A percentile compares a stretch with the other conserved stretches of the same genome.
Evolutionary conservation across 352 stramenopile species (phyloP).

Genomic region (Phytopythium boreale): DNA sequence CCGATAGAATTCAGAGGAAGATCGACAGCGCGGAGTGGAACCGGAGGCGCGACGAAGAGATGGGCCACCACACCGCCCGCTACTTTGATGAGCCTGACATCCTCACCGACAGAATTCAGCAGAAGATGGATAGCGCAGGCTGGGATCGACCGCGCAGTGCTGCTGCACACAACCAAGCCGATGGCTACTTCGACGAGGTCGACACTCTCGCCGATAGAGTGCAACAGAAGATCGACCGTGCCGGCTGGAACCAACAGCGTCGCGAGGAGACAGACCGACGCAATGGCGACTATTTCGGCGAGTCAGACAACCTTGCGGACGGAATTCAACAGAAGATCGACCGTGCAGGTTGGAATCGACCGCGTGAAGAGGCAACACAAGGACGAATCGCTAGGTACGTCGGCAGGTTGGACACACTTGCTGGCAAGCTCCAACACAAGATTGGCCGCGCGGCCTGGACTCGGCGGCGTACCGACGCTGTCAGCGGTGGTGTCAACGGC

Average conservation of each 20-base stretch:
- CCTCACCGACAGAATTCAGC: not conserved
- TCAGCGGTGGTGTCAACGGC: not conserved
- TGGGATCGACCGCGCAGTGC: not conserved
- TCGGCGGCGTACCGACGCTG: not conserved
- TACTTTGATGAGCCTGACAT: not conserved
- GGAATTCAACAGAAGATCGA: slow-evolving; percentile 1
- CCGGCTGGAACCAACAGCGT: not conserved
- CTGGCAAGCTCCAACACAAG: not conserved
- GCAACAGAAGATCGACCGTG: not conserved
- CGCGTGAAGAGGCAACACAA: not conserved
- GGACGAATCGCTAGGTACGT: not conserved
- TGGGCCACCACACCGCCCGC: not conserved
- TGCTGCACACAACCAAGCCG: not conserved
- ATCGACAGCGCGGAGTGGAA: not conserved
- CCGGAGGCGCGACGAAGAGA: not conserved
- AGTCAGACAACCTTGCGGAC: not conserved
- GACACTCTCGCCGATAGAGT: not conserved
- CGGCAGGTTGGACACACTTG: not conserved
- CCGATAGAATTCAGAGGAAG: not conserved
- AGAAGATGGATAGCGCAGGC: not conserved
- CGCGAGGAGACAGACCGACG: too few relatives aligned
- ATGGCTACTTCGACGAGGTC: not conserved
- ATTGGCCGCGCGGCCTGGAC: not conserved
- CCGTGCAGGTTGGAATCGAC: not conserved
- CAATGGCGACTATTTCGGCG: not conserved